Conservation (phyloP, 2,329 filamentous ascomycete genomes). For the Aspergillus melleus region DNA sequence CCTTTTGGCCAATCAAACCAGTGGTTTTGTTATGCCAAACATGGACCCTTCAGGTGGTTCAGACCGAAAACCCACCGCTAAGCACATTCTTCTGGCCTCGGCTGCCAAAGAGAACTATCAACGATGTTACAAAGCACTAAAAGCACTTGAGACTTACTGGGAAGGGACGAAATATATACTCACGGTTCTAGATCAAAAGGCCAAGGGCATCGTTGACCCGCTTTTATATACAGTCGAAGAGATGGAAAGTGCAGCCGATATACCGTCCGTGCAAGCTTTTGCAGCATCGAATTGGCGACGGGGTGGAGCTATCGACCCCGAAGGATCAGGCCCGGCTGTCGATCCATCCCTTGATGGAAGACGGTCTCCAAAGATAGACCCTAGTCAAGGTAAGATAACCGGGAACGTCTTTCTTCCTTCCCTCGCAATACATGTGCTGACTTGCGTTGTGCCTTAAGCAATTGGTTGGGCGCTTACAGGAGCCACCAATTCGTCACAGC, state of each 20-base stretch:
- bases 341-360: constrained; percentile 30
- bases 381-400: constrained; percentile 55
- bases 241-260: constrained; percentile 68
- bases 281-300: constrained; percentile 53
- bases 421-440: constrained; percentile 8
- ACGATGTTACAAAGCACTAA: constrained; percentile 78
- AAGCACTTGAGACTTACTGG: constrained; percentile 82
- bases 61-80: constrained; percentile 45
- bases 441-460: constrained; percentile 51
- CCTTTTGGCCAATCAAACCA: constrained; percentile 32
- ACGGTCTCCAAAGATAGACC: constrained; percentile 50
- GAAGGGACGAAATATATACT: constrained; percentile 83
- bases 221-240: constrained; percentile 68
- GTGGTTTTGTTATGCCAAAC: constrained; percentile 36
- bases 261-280: constrained; percentile 52
- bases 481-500: constrained; percentile 80
- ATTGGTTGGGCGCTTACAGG: constrained; percentile 89
- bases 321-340: constrained; percentile 20
- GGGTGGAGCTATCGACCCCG: constrained; percentile 27
- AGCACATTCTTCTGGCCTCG: constrained; percentile 75
- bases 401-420: not conserved
- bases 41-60: constrained; percentile 28
- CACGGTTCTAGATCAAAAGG: constrained; percentile 81
- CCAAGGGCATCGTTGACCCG: constrained; percentile 80
- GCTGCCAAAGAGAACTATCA: constrained; percentile 87